Conservation (phyloP, 23 red algal species). For the Gracilariopsis chorda region DNA sequence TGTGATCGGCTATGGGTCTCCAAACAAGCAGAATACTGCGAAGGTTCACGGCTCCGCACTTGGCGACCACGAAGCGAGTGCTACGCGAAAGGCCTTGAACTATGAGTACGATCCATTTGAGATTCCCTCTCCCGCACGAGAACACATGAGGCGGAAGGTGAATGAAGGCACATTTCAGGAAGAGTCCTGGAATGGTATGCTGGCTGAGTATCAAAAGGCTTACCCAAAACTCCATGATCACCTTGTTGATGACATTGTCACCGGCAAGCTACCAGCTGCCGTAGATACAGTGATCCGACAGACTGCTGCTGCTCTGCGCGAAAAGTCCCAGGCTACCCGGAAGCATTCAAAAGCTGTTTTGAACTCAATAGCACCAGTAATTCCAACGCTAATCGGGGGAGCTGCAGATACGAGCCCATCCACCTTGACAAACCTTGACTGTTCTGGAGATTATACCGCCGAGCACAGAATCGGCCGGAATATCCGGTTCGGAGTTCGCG, state of each 20-base stretch:
- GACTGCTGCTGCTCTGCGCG: constrained; percentile 8
- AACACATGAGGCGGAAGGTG: constrained; percentile 64
- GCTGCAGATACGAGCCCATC: constrained; percentile 91
- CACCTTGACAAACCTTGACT: constrained; percentile 80
- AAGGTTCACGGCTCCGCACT: constrained; percentile 83
- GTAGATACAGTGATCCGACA: constrained; percentile 51
- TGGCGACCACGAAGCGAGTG: constrained; percentile 70
- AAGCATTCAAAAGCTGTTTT: constrained; percentile 81
- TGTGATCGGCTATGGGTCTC: constrained; percentile 87
- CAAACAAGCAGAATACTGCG: constrained; percentile 76
- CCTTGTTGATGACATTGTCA: constrained; percentile 62
- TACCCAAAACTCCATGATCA: constrained; percentile 62
- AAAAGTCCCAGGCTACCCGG: constrained; percentile 73
- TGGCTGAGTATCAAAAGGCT: constrained; percentile 61
- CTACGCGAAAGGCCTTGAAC: constrained; percentile 62
- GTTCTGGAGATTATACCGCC: constrained; percentile 47
- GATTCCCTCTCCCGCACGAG: constrained; percentile 63
- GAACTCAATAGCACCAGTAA: constrained; percentile 65
- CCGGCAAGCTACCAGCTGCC: constrained; percentile 10
- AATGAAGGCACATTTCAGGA: constrained; percentile 25
- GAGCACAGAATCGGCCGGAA: constrained; percentile 44
- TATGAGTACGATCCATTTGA: constrained; percentile 85
- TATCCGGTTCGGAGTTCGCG: constrained; percentile 92
- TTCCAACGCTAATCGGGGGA: constrained; percentile 86
- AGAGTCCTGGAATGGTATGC: constrained; percentile 42